Evolutionary conservation across 2,329 filamentous ascomycete species (phyloP), one percentile per base, ranked within the genome.

Genomic region (Hypoxylon sp.): DNA sequence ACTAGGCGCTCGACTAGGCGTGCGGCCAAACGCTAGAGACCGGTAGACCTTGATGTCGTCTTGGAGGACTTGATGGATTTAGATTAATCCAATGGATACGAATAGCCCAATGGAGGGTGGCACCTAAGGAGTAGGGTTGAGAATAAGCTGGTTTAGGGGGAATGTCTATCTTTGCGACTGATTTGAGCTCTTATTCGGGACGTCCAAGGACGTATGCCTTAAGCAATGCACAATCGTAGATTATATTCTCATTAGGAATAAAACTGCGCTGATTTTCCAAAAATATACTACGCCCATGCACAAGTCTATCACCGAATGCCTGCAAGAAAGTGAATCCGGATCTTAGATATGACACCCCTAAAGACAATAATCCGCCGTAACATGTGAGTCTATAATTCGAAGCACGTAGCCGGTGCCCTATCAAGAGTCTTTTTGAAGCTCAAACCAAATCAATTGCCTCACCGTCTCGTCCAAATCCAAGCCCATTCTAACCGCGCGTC

Each of bases 381-480:
- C 5, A 46, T 20, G 8, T 20, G 20, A 17, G 20, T 20, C 42
- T 10, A 48, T 30, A 30, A 17, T 49, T 25, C 30, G 27, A 33
- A 53, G n/a, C 31, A 20, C 14, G 14, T 17, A 6, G 14, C n/a
- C 35, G 10, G 20, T 40, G n/a, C 14, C 8, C 58, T 17, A 44
- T 30, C 2, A 42, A 2, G 30, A n/a, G n/a, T 49, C 59, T 13
- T 57, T 40, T 27, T 56, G 35, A 6, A 30, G 37, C 5, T 70
- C 63, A 51, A 74, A 74, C 73, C 73, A 74, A 40, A 73, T 71
- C 35, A 75, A 27, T 1, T 59, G 61, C 8, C 67, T 46, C 22
- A 72, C n/a, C 22, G 4, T 22, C 0, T 4, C 6, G 14, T 72
- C 66, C 6, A 75, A 48, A 1, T 69, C 27, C 33, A 75, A 53